These are phyloP conservation scores for Oleoguttula mirabilis DNA, from an alignment of 495 filamentous ascomycete species.

Conservation along the genomic window DNA sequence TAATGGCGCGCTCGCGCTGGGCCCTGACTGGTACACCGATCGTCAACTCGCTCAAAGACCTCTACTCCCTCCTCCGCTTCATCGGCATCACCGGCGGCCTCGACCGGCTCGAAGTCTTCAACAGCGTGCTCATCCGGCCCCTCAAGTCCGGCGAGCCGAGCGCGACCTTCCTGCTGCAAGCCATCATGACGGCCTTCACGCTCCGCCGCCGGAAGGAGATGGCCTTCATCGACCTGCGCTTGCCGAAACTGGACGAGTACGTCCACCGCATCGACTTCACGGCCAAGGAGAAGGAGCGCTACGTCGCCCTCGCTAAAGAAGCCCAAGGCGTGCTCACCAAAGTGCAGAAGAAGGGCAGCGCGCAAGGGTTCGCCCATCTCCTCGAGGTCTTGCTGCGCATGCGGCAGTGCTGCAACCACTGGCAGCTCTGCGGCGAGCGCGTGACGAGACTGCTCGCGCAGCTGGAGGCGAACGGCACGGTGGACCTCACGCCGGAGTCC, in stretches of 20 bases:
- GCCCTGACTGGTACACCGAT: conserved; percentile 54
- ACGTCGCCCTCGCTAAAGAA: conserved; percentile 62
- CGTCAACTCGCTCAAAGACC: conserved; percentile 67
- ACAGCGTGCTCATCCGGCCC: conserved; percentile 59
- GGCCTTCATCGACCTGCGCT: conserved; percentile 71
- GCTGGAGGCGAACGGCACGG: conserved; percentile 52
- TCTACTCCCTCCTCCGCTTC: conserved; percentile 73
- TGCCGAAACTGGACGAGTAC: conserved; percentile 69
- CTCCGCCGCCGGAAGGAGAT: conserved; percentile 80
- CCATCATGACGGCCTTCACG: conserved; percentile 71
- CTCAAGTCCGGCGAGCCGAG: conserved; percentile 46
- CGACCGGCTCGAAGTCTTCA: conserved; percentile 60
- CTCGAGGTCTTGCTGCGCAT: conserved; percentile 76
- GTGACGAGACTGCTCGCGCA: conserved; percentile 56
- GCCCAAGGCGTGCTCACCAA: conserved; percentile 59
- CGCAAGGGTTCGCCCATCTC: conserved; percentile 48
- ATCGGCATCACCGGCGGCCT: conserved; percentile 66
- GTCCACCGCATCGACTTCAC: conserved; percentile 69
- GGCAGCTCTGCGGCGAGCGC: conserved; percentile 63
- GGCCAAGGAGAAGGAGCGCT: conserved; percentile 64
- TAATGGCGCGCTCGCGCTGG: conserved; percentile 69
- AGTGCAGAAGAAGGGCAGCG: conserved; percentile 38
- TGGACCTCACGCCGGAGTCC: conserved; percentile 65
- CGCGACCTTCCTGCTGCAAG: conserved; percentile 56
- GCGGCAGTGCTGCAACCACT: conserved; percentile 81